phyloP scores from a whole-genome alignment of 371 early-diverging fungal genomes.

The Thermomucor indicae-seudaticae region DNA sequence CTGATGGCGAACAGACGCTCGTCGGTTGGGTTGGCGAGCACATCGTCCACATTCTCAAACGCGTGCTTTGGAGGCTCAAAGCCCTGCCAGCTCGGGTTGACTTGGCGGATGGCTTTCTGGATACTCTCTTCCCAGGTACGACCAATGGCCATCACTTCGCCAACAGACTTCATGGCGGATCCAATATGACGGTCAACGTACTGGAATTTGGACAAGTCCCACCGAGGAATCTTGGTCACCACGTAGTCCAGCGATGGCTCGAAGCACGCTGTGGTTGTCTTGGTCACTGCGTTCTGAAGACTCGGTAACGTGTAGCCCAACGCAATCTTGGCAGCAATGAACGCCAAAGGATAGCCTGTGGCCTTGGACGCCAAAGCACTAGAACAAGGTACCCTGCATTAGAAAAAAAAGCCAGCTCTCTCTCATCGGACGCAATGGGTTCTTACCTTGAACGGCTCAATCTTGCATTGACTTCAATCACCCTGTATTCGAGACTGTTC shows the following conservation, averaged over 20 bases:
- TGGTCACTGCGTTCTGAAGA: constrained; percentile 85
- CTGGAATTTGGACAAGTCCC: constrained; percentile 91
- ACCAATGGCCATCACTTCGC: constrained; percentile 96
- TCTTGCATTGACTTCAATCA: constrained; percentile 96
- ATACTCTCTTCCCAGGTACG: constrained; percentile 91
- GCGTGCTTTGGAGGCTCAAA: constrained; percentile 52
- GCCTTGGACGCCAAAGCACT: constrained; percentile 93
- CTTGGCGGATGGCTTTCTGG: constrained; percentile 85
- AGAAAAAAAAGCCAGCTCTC: constrained; percentile 1
- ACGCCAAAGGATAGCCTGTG: constrained; percentile 92
- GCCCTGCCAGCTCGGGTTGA: constrained; percentile 65
- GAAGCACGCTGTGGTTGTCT: constrained; percentile 89
- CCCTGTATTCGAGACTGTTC: constrained; percentile 74
- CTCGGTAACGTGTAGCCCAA: constrained; percentile 81
- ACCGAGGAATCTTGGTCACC: constrained; percentile 93
- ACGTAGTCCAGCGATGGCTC: constrained; percentile 93
- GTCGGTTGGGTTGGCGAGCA: constrained; percentile 79
- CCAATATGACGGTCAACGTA: constrained; percentile 81
- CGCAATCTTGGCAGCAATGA: constrained; percentile 92
- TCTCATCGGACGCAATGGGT: no score
- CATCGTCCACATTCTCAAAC: constrained; percentile 65
- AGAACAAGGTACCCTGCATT: background rate
- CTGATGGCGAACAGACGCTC: constrained; percentile 86
- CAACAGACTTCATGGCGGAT: constrained; percentile 90
- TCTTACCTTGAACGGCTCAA: constrained; percentile 61